phyloP scores from a whole-genome alignment of 805 yeast genomes.

The Suhomyces sp. region DNA sequence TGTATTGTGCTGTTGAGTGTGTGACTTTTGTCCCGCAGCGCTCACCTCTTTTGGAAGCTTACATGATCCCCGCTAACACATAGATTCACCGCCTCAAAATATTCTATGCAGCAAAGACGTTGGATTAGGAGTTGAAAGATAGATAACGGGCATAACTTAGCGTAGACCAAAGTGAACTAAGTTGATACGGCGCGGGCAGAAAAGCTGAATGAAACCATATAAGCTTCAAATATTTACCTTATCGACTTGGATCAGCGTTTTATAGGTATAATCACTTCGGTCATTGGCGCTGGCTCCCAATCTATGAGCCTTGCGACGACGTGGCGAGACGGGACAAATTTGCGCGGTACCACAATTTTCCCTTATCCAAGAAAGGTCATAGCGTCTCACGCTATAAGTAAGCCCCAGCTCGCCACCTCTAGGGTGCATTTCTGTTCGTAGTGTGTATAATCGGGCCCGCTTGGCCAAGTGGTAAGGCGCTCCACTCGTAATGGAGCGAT shows the following conservation, averaged over 20 bases:
- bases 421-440: background rate
- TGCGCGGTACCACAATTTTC: background rate
- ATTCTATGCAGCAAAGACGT: background rate
- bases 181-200: background rate
- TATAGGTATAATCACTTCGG: no score
- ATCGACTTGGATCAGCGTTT: background rate
- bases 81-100: background rate
- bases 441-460: conserved; percentile 30
- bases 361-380: no score
- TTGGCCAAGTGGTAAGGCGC: conserved; percentile 56
- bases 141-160: background rate
- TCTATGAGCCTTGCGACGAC: background rate
- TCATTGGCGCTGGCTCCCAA: background rate
- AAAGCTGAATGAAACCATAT: background rate
- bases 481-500: conserved; percentile 55
- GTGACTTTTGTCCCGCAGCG: background rate
- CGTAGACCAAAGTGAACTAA: background rate
- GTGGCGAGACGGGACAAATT: background rate
- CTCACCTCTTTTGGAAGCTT: background rate
- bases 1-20: background rate
- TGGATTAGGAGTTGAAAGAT: background rate
- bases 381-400: no score
- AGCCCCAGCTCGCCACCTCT: background rate
- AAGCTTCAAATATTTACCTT: background rate
- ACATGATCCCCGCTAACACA: background rate